Evolutionary conservation across 371 early-diverging fungal species (phyloP).

Genomic region (Encephalitozoon hellem): DNA sequence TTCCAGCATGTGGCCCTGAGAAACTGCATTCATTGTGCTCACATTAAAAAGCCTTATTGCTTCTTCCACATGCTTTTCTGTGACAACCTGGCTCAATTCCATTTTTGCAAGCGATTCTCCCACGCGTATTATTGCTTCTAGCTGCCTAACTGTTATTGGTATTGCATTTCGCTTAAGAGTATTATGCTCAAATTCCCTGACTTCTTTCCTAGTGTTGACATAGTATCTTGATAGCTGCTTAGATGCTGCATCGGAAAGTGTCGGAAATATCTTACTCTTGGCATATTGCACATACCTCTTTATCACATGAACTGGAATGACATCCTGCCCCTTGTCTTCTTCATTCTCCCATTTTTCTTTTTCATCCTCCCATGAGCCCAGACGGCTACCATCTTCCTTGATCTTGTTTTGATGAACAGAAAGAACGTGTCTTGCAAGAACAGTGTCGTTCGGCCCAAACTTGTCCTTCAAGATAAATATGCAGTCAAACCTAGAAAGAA

Average conservation of each 20-base stretch:
- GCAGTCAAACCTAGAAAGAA: conserved; percentile 87
- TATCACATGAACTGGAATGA: conserved; percentile 43
- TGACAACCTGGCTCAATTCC: conserved; percentile 75
- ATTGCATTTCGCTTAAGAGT: conserved; percentile 71
- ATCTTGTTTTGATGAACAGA: conserved; percentile 33
- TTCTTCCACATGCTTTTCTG: conserved; percentile 84
- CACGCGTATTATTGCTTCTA: conserved; percentile 95
- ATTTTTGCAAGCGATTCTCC: conserved; percentile 96
- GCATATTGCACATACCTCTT: conserved; percentile 59
- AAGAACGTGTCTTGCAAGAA: conserved; percentile 60
- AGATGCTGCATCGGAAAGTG: conserved; percentile 52
- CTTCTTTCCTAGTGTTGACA: conserved; percentile 76
- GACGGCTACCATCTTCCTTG: background rate
- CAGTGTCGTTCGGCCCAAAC: conserved; percentile 70
- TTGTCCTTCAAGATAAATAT: conserved; percentile 88
- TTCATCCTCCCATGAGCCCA: conserved; percentile 64
- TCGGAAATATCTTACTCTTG: conserved; percentile 52
- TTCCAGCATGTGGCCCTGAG: conserved; percentile 60
- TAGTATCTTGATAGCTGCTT: conserved; percentile 74
- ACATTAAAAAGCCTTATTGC: conserved; percentile 91
- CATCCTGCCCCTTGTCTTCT: conserved; percentile 63
- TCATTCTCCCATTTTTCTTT: conserved; percentile 75
- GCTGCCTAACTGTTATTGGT: conserved; percentile 94
- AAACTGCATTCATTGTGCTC: conserved; percentile 85
- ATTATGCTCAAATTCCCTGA: conserved; percentile 70